Conservation (phyloP, 2,329 filamentous ascomycete genomes). For the Emydomyces testavorans region DNA sequence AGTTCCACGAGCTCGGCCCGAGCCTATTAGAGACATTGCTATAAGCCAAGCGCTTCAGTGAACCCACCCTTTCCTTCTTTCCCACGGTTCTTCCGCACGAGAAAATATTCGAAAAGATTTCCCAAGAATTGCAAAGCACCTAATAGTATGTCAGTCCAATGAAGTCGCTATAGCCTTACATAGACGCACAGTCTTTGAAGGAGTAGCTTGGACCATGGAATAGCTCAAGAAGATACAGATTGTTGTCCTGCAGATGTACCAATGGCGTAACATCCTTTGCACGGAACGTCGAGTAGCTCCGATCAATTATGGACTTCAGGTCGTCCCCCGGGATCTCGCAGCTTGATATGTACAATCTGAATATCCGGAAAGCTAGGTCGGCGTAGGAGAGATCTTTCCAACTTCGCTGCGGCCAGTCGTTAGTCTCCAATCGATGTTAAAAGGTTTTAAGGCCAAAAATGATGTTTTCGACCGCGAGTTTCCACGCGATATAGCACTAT, state of each 20-base stretch:
- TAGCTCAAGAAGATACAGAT: conserved; percentile 78
- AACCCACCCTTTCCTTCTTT: background rate
- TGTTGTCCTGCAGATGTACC: conserved; percentile 58
- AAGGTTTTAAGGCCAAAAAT: no score
- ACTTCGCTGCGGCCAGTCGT: no score
- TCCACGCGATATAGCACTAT: no score
- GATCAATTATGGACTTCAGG: conserved; percentile 68
- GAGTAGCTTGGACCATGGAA: conserved; percentile 94
- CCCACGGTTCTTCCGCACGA: conserved; percentile 32
- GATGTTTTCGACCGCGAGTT: no score
- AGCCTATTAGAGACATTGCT: background rate
- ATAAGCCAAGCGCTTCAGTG: no score
- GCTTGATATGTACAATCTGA: conserved; percentile 70
- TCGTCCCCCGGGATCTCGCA: conserved; percentile 72
- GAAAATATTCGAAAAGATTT: conserved; percentile 59
- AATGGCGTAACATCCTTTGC: conserved; percentile 59
- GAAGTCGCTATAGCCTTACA: no score
- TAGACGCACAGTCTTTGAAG: conserved; percentile 96
- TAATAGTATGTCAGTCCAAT: no score
- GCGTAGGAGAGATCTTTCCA: background rate
- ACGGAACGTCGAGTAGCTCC: conserved; percentile 73
- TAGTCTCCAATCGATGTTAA: no score
- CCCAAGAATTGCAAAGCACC: conserved; percentile 86
- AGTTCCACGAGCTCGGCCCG: background rate
- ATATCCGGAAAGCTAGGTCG: conserved; percentile 17